Conservation (phyloP, 768 basidiomycete species). For the Boletus eberwhitei region DNA sequence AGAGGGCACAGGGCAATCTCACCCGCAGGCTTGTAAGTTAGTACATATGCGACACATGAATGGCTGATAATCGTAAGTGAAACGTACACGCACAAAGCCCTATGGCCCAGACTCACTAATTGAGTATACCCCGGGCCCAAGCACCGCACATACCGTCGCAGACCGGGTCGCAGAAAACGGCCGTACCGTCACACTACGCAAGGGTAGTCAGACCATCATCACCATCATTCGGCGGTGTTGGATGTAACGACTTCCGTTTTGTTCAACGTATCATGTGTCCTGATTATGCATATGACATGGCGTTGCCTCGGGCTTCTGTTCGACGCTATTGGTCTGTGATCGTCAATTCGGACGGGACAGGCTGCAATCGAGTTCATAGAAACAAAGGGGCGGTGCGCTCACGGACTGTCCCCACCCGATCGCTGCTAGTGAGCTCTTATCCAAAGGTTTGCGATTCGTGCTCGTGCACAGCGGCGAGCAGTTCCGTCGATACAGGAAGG, state of each 20-base stretch:
- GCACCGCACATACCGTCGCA: no score
- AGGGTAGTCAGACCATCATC: constrained; percentile 37
- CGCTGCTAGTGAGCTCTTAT: constrained; percentile 50
- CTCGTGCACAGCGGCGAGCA: constrained; percentile 50
- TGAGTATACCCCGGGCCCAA: no score
- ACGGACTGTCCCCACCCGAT: constrained; percentile 50
- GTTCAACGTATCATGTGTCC: neutral
- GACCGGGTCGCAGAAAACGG: no score
- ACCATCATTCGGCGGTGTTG: constrained; percentile 5
- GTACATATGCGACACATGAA: no score
- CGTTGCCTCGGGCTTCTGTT: neutral
- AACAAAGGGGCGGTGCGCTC: constrained; percentile 45
- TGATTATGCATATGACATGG: neutral
- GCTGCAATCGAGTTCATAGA: constrained; percentile 60
- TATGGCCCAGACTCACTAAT: no score
- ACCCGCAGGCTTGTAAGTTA: no score
- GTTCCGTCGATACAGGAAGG: constrained; percentile 52
- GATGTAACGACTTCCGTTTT: constrained; percentile 13
- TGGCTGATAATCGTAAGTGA: no score
- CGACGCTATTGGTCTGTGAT: neutral
- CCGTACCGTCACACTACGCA: constrained; percentile 52
- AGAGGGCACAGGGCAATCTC: no score
- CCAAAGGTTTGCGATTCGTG: constrained; percentile 48
- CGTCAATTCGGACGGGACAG: constrained; percentile 25
- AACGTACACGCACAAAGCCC: no score